Conservation (phyloP, 495 filamentous ascomycete species). For the Aspergillus leporis region DNA sequence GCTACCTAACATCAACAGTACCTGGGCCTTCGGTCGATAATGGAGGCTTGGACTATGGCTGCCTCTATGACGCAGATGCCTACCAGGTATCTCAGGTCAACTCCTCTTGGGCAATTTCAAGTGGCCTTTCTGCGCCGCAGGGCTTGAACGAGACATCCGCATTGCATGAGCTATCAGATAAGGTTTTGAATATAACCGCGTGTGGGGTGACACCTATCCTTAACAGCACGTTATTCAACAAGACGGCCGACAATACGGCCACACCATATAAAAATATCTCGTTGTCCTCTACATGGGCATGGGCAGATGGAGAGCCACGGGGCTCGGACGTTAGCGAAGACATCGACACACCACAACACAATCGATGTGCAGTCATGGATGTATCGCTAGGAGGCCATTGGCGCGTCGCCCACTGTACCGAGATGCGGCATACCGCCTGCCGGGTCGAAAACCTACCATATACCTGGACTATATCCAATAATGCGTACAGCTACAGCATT, state of each 20-base stretch:
- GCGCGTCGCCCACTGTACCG: constrained; percentile 55
- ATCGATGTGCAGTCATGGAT: constrained; percentile 57
- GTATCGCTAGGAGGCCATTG: constrained; percentile 49
- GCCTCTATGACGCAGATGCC: constrained; percentile 46
- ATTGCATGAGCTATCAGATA: constrained; percentile 29
- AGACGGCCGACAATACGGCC: constrained; percentile 49
- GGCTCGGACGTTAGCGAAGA: constrained; percentile 33
- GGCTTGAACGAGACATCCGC: constrained; percentile 34
- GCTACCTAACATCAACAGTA: constrained; percentile 34
- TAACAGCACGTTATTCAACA: constrained; percentile 53
- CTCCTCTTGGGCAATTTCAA: constrained; percentile 57
- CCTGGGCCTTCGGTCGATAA: constrained; percentile 26
- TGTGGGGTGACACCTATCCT: constrained; percentile 62
- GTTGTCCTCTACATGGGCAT: constrained; percentile 57
- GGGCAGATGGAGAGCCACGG: constrained; percentile 55
- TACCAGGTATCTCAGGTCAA: constrained; percentile 46
- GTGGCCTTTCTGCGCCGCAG: constrained; percentile 28
- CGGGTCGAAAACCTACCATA: constrained; percentile 52
- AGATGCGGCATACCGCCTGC: constrained; percentile 53
- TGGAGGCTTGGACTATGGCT: constrained; percentile 49
- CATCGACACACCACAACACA: constrained; percentile 23
- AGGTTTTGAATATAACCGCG: constrained; percentile 44
- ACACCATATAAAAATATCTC: constrained; percentile 52
- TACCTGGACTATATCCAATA: constrained; percentile 52
- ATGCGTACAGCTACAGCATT: constrained; percentile 34